These are phyloP conservation scores for Hortaea werneckii DNA, from an alignment of 2,329 filamentous ascomycete genomes.

Conservation along the genomic window DNA sequence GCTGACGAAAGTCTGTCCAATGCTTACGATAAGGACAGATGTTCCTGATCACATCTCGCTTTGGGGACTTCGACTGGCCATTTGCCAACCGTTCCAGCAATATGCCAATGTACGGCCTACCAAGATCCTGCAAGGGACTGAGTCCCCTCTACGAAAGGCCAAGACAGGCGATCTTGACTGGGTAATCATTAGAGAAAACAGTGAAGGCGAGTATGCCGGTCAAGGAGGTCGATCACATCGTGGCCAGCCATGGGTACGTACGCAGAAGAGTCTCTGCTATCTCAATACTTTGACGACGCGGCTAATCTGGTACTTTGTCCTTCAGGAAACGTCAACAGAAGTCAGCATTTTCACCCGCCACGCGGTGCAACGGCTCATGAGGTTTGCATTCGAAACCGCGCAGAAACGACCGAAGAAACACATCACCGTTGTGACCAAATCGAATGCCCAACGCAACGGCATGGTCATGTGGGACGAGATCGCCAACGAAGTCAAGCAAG, in stretches of 20 bases:
- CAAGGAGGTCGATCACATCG: conserved; percentile 53
- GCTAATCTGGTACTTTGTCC: conserved; percentile 3
- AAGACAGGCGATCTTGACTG: conserved; percentile 52
- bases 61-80: conserved; percentile 46
- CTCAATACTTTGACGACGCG: too few relatives aligned
- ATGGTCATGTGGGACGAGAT: conserved; percentile 62
- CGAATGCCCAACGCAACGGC: conserved; percentile 55
- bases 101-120: conserved; percentile 51
- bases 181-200: conserved; percentile 58
- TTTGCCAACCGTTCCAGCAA: conserved; percentile 46
- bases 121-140: conserved; percentile 50
- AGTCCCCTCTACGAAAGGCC: conserved; percentile 45
- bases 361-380: conserved; percentile 49
- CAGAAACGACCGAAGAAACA: conserved; percentile 46
- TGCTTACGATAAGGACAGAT: conserved; percentile 21
- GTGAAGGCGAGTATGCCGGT: conserved; percentile 56
- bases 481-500: conserved; percentile 42
- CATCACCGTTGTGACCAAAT: conserved; percentile 55
- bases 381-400: conserved; percentile 54
- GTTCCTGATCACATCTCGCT: conserved; percentile 49
- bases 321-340: conserved; percentile 54
- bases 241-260: conserved; percentile 26
- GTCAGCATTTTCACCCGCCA: conserved; percentile 54
- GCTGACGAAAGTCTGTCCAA: too few relatives aligned
- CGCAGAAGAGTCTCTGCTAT: too few relatives aligned